Base-by-base conservation (phyloP, 441 rosid genomes). In the Gossypium schwendimanii region DNA sequence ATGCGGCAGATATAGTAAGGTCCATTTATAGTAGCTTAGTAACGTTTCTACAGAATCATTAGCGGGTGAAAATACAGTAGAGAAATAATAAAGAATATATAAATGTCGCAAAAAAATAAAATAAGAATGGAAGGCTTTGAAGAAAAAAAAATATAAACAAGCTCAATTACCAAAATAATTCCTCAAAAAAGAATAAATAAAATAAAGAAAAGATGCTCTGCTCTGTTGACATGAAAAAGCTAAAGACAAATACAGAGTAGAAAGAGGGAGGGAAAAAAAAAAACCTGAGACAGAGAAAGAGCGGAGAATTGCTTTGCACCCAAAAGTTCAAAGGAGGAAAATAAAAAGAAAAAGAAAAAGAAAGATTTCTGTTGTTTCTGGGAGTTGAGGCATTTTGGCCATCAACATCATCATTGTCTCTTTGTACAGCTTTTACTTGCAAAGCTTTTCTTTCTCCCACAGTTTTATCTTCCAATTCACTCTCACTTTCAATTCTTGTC, bases 321-420 rank as follows among this genome's bases (percentile, higher is more conserved):
- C 53, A 21, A 39, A 39, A 9, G 45, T 39, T 39, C 45, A 39
- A 68, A 64, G 52, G 68, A 63, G 64, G 7, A 33, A 54, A 15
- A 47, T 65, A 55, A 64, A 53, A 24, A 28, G 12, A 61, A n/a
- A 0, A 63, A 63, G 10, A 36, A 36, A 59, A 26, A 26, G 47
- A 15, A 10, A 14, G 73, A 64, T 68, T 72, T 80, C 65, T 73
- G 81, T 78, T 73, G 54, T 59, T 76, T 78, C 17, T 76, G 66
- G n/a, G 74, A 63, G 45, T 47, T 60, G 69, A 47, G 62, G 36
- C 65, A 69, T 63, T 77, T 45, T 76, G 80, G 58, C 76, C 69
- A 77, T 81, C 84, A 54, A 84, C 74, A 79, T 84, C 86, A 78
- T 80, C 86, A 78, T 80, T 78, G 81, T 75, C 62, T 63, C 65